Base-by-base conservation (phyloP, 1,284 basidiomycete genomes). In the Sanghuangporus weigelae region DNA sequence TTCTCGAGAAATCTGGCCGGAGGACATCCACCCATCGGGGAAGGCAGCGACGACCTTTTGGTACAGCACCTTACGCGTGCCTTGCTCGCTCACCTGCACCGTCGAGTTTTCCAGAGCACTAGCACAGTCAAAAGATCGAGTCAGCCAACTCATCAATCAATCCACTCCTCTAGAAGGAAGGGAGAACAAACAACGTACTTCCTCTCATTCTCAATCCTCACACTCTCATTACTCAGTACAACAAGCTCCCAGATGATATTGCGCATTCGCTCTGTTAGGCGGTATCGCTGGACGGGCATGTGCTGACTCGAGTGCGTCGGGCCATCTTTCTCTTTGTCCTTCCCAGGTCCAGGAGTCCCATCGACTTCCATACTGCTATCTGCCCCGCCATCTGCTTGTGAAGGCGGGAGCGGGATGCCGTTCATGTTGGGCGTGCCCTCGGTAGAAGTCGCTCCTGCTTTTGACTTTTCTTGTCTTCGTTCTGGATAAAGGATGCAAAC, bases 121-220 rank as follows among this genome's bases (percentile, higher is more conserved):
- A 66, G 2, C 26, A 23, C 36, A 61, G 16, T 19, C 46, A 57
- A 59, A 42, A 63, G 21, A 58, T 40, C 7, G 38, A 50, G 48
- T 38, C 26, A 31, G 57, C 61, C 51, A 66, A 56, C 59, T 67
- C 12, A 19, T 23, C 39, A 38, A 54, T 36, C 35, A 39, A 54
- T 11, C 19, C 2, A 51, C 12, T 23, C 49, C 46, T 54, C 19
- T 63, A 31, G 26, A 50, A 59, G 19, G 59, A 48, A 61, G 60
- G 61, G 49, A 58, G 12, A 31, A 42, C 63, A 62, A 48, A 26
- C 2, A 38, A 67, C 26, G 57, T 71, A 92, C 89, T 90, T 90
- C 75, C 91, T 92, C 82, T 92, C 89, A 70, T 92, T 92, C 76
- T 91, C 89, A 73, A 93, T 75, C 68, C 88, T 75, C 74, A 87